These are phyloP conservation scores for Glutinoglossum americanum DNA, from an alignment of 495 filamentous ascomycete species.

Conservation along the genomic window DNA sequence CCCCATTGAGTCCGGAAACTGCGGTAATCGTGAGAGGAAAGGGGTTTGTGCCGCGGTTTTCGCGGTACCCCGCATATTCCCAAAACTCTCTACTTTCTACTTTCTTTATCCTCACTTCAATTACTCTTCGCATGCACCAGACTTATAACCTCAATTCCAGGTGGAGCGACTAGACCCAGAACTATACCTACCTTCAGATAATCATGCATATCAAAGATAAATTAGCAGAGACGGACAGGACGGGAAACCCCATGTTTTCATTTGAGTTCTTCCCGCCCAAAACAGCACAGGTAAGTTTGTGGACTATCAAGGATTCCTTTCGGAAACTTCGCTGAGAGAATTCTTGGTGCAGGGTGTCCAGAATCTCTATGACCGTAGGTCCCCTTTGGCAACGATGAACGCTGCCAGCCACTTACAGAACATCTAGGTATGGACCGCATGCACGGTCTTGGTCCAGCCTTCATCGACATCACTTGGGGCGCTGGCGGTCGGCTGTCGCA, in stretches of 20 bases:
- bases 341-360: conserved; percentile 54
- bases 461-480: conserved; percentile 98
- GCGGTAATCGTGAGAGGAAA: neutral
- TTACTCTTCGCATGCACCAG: neutral
- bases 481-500: conserved; percentile 80
- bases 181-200: neutral
- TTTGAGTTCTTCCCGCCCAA: conserved; percentile 99
- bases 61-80: neutral
- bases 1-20: neutral
- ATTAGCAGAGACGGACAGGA: conserved; percentile 57
- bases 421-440: conserved; percentile 71
- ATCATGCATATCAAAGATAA: conserved; percentile 82
- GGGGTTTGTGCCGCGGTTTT: neutral
- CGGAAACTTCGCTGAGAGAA: neutral
- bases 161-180: neutral
- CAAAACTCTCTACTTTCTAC: neutral
- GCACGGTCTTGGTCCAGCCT: conserved; percentile 79
- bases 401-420: neutral
- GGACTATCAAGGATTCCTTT: neutral
- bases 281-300: conserved; percentile 46
- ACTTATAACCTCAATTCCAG: neutral
- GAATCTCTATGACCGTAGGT: conserved; percentile 81
- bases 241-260: conserved; percentile 68
- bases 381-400: neutral
- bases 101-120: neutral